Conservation (phyloP, 2,329 filamentous ascomycete species). For the Zopfia rhizophila region DNA sequence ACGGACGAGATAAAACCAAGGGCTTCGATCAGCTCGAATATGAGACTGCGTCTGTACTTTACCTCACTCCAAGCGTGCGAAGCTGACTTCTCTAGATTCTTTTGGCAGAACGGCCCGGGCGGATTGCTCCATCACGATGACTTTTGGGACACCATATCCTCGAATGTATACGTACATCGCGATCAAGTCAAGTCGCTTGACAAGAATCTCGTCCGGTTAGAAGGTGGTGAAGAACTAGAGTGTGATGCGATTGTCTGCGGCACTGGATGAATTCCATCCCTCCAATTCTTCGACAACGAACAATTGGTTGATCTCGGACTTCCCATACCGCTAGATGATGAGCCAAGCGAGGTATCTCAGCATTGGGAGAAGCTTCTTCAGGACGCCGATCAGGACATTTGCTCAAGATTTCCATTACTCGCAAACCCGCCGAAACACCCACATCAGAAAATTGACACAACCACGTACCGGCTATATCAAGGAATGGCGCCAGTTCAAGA, state of each 20-base stretch:
- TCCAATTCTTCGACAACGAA: constrained; percentile 21
- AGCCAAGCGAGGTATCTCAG: neutral
- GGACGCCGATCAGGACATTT: constrained; percentile 19
- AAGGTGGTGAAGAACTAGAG: constrained; percentile 20
- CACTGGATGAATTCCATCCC: constrained; percentile 32
- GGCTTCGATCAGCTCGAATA: constrained; percentile 31
- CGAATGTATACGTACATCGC: constrained; percentile 35
- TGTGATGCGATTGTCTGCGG: constrained; percentile 37
- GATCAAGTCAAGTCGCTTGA: constrained; percentile 24
- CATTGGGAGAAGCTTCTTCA: constrained; percentile 21
- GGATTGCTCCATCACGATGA: constrained; percentile 33
- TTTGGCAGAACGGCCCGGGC: constrained; percentile 36
- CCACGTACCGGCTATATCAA: constrained; percentile 29
- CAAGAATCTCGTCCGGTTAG: constrained; percentile 19
- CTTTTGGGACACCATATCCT: constrained; percentile 33
- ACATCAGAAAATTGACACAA: constrained; percentile 5
- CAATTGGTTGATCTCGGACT: constrained; percentile 14
- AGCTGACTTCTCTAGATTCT: too few species aligned
- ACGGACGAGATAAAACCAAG: constrained; percentile 24
- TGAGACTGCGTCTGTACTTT: constrained; percentile 14
- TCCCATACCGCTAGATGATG: constrained; percentile 6
- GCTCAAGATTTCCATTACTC: constrained; percentile 18
- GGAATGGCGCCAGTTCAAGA: constrained; percentile 25
- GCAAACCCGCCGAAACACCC: constrained; percentile 21
- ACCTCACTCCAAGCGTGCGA: neutral